These are phyloP conservation scores for Suillus variegatus DNA, from an alignment of 768 basidiomycete species.

Conservation along the genomic window DNA sequence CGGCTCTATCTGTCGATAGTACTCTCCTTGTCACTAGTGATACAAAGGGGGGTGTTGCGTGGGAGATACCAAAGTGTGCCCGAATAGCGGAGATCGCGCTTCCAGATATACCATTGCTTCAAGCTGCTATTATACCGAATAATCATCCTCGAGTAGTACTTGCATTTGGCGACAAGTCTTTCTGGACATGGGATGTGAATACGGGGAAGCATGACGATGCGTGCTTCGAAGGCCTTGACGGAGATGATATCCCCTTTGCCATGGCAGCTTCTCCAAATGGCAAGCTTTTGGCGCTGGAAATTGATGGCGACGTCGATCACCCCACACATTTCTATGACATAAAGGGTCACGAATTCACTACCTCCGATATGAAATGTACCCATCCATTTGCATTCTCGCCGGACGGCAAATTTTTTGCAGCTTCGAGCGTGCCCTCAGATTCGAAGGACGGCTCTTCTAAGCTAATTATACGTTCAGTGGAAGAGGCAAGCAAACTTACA, in stretches of 20 bases:
- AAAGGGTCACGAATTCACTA: background rate
- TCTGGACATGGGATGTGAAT: background rate
- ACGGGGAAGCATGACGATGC: background rate
- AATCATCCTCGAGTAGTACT: background rate
- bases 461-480: background rate
- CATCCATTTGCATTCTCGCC: conserved; percentile 7
- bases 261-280: conserved; percentile 1
- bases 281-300: background rate
- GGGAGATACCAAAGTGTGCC: background rate
- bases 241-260: background rate
- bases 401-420: background rate
- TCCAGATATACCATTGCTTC: conserved; percentile 1
- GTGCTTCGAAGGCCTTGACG: background rate
- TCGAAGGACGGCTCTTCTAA: background rate
- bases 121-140: background rate
- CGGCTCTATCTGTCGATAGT: background rate
- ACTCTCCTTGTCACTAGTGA: background rate
- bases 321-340: background rate
- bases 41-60: background rate
- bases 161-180: conserved; percentile 2
- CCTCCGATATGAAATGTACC: background rate
- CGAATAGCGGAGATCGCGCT: background rate
- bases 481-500: background rate
- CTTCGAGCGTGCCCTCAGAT: background rate
- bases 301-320: background rate